Evolutionary conservation across 1,284 basidiomycete species (phyloP), one percentile per base, ranked within the genome.

Genomic region (Microbotryum silenes-acaulis): DNA sequence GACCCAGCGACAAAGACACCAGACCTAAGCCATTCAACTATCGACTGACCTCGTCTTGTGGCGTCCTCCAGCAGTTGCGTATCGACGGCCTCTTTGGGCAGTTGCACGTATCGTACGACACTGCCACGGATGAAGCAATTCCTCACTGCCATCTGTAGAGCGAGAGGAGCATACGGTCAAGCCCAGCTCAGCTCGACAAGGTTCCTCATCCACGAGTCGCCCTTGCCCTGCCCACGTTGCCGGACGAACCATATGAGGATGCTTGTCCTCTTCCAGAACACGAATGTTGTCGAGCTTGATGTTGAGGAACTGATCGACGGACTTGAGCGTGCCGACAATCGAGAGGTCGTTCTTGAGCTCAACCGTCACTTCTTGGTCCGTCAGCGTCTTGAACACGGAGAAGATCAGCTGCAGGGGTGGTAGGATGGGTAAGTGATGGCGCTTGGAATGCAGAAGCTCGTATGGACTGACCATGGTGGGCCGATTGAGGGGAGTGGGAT

Each of bases 311-410:
- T 98, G 96, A 80, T 97, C 94, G 53, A 98, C 94, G 56, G 91
- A 94, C 81, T 96, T 97, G 71, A 99, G 79, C 25, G 91, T 89
- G 4, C 96, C 96, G 16, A 90, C 91, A 75, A 98, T 94, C 21
- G 89, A 92, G 58, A 98, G 85, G 77, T 98, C 94, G 78, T 99
- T 99, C 80, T 99, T 98, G 73, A 99, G 86, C 77, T 99, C 94
- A 71, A 98, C 92, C 20, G 91, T 96, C 72, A 97, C 91, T 61
- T 72, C 70, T 42, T 74, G 72, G 20, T 64, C 66, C 25, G 94
- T 97, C 56, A 99, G 84, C 18, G 94, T 98, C 79, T 98, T 98
- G 86, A 99, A 98, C 51, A 97, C 92, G 54, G 91, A 93, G 78
- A 94, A 94, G 72, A 94, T 94, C 71, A 94, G 84, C 91, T 93